These are phyloP conservation scores for Babesia divergens DNA, from an alignment of 169 alveolate species.

Conservation along the genomic window DNA sequence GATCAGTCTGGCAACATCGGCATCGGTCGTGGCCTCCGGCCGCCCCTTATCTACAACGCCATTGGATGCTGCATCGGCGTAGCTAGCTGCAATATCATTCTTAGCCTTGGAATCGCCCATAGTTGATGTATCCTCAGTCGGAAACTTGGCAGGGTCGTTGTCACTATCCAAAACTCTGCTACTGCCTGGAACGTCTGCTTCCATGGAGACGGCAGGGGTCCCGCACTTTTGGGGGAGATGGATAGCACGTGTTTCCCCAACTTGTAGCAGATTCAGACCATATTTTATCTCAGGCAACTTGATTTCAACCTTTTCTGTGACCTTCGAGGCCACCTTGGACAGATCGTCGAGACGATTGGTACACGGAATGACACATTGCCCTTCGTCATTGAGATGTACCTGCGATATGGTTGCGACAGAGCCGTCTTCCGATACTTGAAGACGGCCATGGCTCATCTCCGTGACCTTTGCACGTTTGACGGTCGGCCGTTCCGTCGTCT, in stretches of 20 bases:
- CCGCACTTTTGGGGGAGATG: neutral
- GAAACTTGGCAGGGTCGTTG: neutral
- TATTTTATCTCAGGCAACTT: constrained; percentile 34
- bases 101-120: too few species aligned
- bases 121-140: too few species aligned
- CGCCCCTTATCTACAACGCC: too few species aligned
- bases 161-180: neutral
- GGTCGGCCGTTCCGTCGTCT: neutral
- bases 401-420: neutral
- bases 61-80: too few species aligned
- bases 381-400: neutral
- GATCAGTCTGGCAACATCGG: constrained; percentile 28
- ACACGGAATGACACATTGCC: constrained; percentile 47
- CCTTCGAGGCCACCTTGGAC: neutral
- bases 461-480: constrained; percentile 22
- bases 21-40: constrained; percentile 25
- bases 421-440: neutral
- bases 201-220: too few species aligned
- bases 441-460: constrained; percentile 1
- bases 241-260: neutral
- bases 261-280: constrained; percentile 31
- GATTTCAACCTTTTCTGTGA: neutral
- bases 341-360: constrained; percentile 39
- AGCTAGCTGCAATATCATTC: too few species aligned
- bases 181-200: neutral